Percentiles rank a stretch among this genome's conserved stretches.
Conservation (phyloP, 225 moss, liverwort and hornwort genomes). For the Pseudoscleropodium purum region DNA sequence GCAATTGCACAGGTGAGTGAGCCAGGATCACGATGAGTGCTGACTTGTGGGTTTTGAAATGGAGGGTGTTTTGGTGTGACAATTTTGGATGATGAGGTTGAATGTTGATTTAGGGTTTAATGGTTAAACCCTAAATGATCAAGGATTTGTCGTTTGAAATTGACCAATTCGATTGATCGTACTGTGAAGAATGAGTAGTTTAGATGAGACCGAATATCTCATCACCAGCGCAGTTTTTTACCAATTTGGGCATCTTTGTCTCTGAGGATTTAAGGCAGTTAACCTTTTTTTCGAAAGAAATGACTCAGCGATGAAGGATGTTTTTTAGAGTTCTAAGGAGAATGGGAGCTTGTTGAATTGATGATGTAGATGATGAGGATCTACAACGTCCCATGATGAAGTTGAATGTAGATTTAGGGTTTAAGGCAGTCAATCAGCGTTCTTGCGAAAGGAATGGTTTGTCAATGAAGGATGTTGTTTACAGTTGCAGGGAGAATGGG, state of each 20-base stretch:
- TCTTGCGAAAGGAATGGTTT: not conserved
- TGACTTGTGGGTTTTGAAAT: not conserved
- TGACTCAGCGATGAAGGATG: not conserved
- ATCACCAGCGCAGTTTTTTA: not conserved
- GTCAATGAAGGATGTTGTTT: not conserved
- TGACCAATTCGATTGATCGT: not conserved
- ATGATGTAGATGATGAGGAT: not conserved
- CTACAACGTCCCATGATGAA: not conserved
- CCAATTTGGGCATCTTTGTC: not conserved
- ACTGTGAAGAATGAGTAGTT: not conserved
- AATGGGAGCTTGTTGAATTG: not conserved
- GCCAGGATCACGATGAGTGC: not conserved
- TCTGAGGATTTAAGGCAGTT: not conserved
- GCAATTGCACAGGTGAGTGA: not conserved
- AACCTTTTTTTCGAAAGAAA: not conserved
- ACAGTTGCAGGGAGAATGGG: not conserved
- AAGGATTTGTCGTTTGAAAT: not conserved
- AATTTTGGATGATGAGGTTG: not conserved
- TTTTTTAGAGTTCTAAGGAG: not conserved
- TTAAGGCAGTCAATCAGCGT: not conserved
- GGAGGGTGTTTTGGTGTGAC: not conserved
- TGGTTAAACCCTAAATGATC: not conserved
- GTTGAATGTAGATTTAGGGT: not conserved
- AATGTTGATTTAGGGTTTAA: not conserved
- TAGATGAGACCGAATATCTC: not conserved